Evolutionary conservation across 805 yeast species (phyloP).

Genomic region (Allodekkera sacchari): DNA sequence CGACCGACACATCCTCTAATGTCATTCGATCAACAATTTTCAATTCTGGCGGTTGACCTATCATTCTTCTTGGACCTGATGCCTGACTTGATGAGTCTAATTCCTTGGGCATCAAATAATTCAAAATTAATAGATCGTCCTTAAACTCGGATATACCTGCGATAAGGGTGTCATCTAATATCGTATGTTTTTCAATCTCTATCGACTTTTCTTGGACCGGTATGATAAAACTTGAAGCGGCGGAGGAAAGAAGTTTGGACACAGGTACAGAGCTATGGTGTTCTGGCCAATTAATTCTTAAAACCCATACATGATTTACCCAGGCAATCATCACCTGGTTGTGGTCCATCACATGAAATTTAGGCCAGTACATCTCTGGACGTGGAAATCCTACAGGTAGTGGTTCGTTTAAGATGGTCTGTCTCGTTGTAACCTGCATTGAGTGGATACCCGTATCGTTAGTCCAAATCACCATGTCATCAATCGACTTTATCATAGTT

Average conservation of each 20-base stretch:
- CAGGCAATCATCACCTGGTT: slow-evolving; percentile 73
- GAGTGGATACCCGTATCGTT: slow-evolving; percentile 72
- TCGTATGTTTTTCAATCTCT: slow-evolving; percentile 39
- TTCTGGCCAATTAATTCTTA: slow-evolving; percentile 10
- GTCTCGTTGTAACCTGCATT: slow-evolving; percentile 46
- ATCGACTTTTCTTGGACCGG: slow-evolving; percentile 30
- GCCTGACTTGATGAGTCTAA: slow-evolving; percentile 13
- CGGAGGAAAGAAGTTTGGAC: slow-evolving; percentile 36
- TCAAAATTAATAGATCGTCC: slow-evolving; percentile 54
- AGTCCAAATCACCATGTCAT: slow-evolving; percentile 72
- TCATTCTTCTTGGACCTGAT: slow-evolving; percentile 9
- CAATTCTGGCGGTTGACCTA: slow-evolving; percentile 59
- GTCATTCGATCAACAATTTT: slow-evolving; percentile 55
- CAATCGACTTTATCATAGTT: slow-evolving; percentile 54
- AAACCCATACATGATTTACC: slow-evolving; percentile 72
- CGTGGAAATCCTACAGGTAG: slow-evolving; percentile 50
- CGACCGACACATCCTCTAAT: slow-evolving; percentile 70
- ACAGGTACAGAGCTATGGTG: slow-evolving; percentile 2
- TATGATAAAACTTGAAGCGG: slow-evolving; percentile 44
- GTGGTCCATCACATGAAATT: slow-evolving; percentile 54
- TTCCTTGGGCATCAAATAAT: slow-evolving; percentile 36
- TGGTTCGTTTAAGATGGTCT: slow-evolving; percentile 41
- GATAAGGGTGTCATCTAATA: slow-evolving; percentile 43
- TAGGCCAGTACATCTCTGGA: slow-evolving; percentile 81
- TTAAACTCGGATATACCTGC: slow-evolving; percentile 74